phyloP scores from a whole-genome alignment of 2,329 filamentous ascomycete species.

The Penicillium expansum region DNA sequence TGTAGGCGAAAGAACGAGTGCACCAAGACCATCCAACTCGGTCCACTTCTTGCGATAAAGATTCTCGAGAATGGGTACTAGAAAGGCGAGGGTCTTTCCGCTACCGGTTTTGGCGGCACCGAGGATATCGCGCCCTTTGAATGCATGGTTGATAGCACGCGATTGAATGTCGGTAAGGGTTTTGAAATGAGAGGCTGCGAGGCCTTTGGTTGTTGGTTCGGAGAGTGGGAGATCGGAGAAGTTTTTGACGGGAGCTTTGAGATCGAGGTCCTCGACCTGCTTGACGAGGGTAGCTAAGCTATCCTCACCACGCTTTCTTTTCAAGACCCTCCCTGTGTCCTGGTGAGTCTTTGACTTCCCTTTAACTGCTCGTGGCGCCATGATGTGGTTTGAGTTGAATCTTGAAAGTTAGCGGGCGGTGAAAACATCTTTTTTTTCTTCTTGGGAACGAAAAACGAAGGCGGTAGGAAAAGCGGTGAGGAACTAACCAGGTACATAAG shows the following conservation, averaged over 20 bases:
- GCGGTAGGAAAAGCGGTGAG: constrained; percentile 4
- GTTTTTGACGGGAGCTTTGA: constrained; percentile 54
- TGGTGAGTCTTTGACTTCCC: constrained; percentile 28
- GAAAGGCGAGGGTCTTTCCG: constrained; percentile 91
- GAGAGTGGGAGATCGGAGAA: constrained; percentile 88
- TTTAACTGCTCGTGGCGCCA: constrained; percentile 34
- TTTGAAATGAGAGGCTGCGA: constrained; percentile 85
- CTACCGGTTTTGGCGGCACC: constrained; percentile 94
- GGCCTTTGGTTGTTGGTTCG: constrained; percentile 70
- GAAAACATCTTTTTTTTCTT: constrained; percentile 19
- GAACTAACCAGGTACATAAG: background rate
- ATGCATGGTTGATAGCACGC: constrained; percentile 79
- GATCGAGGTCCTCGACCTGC: constrained; percentile 46
- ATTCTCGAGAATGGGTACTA: constrained; percentile 88
- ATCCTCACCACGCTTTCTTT: constrained; percentile 48
- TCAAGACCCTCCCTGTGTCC: constrained; percentile 35
- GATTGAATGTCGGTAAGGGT: constrained; percentile 88
- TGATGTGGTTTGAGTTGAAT: constrained; percentile 21
- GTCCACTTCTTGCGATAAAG: constrained; percentile 87
- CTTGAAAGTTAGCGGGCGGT: constrained; percentile 5
- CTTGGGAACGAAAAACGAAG: background rate
- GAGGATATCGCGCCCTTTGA: constrained; percentile 83
- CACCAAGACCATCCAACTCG: constrained; percentile 84
- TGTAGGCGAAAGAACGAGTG: constrained; percentile 89
- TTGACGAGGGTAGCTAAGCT: constrained; percentile 43